These are phyloP conservation scores for Backusella liffmaniae DNA, from an alignment of 192 early-diverging fungal species.

Conservation along the genomic window DNA sequence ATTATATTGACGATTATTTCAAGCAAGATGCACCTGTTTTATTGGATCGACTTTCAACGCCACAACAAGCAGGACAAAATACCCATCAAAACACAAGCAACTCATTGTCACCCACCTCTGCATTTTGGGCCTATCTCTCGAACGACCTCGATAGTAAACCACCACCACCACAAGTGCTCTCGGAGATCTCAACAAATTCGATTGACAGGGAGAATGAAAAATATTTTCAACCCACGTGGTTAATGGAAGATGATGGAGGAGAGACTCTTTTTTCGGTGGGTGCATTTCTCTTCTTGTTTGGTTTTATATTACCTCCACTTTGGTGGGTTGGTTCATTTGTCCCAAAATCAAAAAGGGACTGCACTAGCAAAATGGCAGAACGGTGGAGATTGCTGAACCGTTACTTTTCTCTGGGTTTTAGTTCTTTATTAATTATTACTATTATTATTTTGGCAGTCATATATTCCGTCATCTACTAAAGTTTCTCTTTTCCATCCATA, in stretches of 20 bases:
- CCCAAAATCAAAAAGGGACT: neutral
- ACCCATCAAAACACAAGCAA: neutral
- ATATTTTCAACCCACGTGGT: slow-evolving; percentile 4
- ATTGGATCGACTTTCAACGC: neutral
- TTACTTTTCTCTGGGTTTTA: slow-evolving; percentile 28
- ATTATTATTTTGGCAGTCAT: slow-evolving; percentile 23
- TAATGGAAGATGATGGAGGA: neutral
- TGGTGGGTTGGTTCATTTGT: slow-evolving; percentile 30
- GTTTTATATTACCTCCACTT: slow-evolving; percentile 19
- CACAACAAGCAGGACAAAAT: neutral
- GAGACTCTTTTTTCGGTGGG: slow-evolving; percentile 21
- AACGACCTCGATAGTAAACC: neutral
- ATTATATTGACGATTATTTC: neutral
- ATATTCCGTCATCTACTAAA: neutral
- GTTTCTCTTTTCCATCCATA: neutral
- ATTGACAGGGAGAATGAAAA: slow-evolving; percentile 8
- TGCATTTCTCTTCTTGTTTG: slow-evolving; percentile 21
- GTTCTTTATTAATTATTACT: slow-evolving; percentile 16
- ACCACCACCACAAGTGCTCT: neutral
- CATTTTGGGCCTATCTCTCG: neutral
- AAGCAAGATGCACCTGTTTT: neutral
- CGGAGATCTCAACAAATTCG: neutral
- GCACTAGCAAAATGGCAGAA: slow-evolving; percentile 15
- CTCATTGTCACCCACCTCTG: neutral
- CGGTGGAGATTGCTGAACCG: slow-evolving; percentile 28